phyloP scores from a whole-genome alignment of 2,329 filamentous ascomycete genomes.

The Aspergillus sp. region DNA sequence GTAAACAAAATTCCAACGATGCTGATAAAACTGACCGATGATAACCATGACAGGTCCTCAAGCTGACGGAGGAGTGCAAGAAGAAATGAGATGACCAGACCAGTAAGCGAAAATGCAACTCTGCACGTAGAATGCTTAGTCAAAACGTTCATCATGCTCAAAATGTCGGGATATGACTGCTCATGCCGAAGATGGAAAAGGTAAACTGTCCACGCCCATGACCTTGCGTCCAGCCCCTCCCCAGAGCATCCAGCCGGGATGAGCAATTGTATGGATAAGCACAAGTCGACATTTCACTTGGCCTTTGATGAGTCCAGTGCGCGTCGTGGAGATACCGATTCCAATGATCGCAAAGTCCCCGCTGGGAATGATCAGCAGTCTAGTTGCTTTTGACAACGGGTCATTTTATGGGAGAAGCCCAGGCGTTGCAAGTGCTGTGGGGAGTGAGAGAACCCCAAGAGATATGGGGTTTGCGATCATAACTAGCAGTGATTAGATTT shows the following conservation, averaged over 20 bases:
- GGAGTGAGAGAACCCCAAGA: constrained; percentile 49
- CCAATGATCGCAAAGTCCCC: constrained; percentile 46
- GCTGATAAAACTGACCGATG: constrained; percentile 54
- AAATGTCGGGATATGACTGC: constrained; percentile 61
- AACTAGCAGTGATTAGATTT: constrained; percentile 19
- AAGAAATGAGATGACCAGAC: constrained; percentile 49
- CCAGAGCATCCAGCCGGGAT: constrained; percentile 55
- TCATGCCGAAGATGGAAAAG: constrained; percentile 60
- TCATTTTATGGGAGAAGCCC: constrained; percentile 42
- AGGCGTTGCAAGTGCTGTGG: constrained; percentile 43
- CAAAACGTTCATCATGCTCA: constrained; percentile 58
- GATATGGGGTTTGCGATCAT: constrained; percentile 54
- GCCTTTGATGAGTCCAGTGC: constrained; percentile 52
- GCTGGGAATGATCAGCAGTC: constrained; percentile 13
- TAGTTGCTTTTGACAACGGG: neutral
- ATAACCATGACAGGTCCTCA: constrained; percentile 52
- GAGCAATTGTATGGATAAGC: constrained; percentile 57
- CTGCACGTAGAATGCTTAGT: constrained; percentile 54
- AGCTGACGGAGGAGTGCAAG: constrained; percentile 55
- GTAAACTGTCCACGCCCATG: constrained; percentile 52
- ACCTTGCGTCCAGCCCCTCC: constrained; percentile 54
- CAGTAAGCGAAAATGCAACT: constrained; percentile 52
- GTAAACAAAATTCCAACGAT: constrained; percentile 57
- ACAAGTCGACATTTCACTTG: constrained; percentile 50
- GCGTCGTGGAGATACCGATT: constrained; percentile 48